These are phyloP conservation scores for Amniculicola lignicola DNA, from an alignment of 495 filamentous ascomycete species.

Conservation along the genomic window DNA sequence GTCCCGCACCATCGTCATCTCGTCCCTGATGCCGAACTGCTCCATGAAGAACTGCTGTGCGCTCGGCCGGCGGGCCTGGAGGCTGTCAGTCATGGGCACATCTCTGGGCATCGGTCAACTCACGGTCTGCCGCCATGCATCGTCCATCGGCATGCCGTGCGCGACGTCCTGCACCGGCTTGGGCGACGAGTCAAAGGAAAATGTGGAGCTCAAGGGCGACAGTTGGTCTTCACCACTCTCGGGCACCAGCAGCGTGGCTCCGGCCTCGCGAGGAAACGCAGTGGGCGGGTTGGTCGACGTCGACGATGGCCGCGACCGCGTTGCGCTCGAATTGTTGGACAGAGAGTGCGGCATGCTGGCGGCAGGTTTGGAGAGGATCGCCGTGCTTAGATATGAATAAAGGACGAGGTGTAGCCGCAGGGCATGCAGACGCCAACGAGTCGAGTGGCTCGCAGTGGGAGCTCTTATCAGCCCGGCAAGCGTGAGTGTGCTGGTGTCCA, in stretches of 20 bases:
- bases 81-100: conserved; percentile 4
- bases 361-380: no score
- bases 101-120: conserved; percentile 6
- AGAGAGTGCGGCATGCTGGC: conserved; percentile 29
- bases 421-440: no score
- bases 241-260: conserved; percentile 27
- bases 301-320: conserved; percentile 25
- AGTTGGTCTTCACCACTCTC: conserved; percentile 24
- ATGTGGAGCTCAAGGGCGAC: conserved; percentile 29
- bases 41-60: conserved; percentile 57
- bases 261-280: conserved; percentile 26
- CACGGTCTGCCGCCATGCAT: conserved; percentile 7
- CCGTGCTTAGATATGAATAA: conserved; percentile 23
- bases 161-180: conserved; percentile 19
- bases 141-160: conserved; percentile 8
- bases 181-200: conserved; percentile 26
- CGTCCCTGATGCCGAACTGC: conserved; percentile 54
- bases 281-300: conserved; percentile 25
- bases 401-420: no score
- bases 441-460: neutral
- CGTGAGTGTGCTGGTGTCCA: neutral
- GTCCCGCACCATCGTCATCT: conserved; percentile 49
- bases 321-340: conserved; percentile 16
- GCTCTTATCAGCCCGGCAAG: conserved; percentile 9
- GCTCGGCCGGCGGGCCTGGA: neutral